Evolutionary conservation across 495 filamentous ascomycete genomes (phyloP).

Genomic region (Entonaema liquescens): DNA sequence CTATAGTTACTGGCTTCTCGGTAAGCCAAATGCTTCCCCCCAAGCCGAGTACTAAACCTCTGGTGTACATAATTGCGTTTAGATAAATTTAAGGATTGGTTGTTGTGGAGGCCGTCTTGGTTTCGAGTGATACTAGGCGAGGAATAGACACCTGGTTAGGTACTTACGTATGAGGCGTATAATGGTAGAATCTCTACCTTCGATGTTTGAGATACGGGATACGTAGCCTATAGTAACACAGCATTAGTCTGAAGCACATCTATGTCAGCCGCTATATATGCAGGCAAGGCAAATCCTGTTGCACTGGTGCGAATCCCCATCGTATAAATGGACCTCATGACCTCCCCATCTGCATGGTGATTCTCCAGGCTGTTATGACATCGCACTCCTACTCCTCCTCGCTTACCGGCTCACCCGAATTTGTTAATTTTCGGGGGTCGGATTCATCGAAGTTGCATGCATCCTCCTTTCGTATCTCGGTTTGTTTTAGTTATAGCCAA

Average conservation of each 20-base stretch:
- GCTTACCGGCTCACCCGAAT: slow-evolving; percentile 12
- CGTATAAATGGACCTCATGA: slow-evolving; percentile 33
- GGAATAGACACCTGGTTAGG: not conserved
- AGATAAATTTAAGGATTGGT: not conserved
- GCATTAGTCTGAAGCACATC: slow-evolving; percentile 24
- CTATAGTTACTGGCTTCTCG: not conserved
- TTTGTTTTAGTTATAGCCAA: not conserved
- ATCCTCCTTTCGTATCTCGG: not conserved
- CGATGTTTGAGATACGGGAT: slow-evolving; percentile 2
- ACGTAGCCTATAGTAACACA: slow-evolving; percentile 22
- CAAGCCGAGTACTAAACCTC: not conserved
- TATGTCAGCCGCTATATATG: slow-evolving; percentile 23
- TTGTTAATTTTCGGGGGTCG: not conserved
- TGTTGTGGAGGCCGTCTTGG: not conserved
- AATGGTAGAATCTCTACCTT: not conserved
- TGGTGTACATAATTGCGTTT: not conserved
- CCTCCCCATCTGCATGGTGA: slow-evolving; percentile 26
- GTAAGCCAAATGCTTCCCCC: not conserved
- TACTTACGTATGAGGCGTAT: slow-evolving; percentile 14
- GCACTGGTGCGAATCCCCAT: slow-evolving; percentile 18
- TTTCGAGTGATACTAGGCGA: not conserved
- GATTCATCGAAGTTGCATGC: slow-evolving; percentile 5
- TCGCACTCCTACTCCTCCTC: slow-evolving; percentile 10
- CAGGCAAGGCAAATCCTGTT: slow-evolving; percentile 32
- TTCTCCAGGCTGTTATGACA: slow-evolving; percentile 7